These are phyloP conservation scores for Flaveria ramosissima DNA, from an alignment of 129 eudicot genomes.

Conservation along the genomic window DNA sequence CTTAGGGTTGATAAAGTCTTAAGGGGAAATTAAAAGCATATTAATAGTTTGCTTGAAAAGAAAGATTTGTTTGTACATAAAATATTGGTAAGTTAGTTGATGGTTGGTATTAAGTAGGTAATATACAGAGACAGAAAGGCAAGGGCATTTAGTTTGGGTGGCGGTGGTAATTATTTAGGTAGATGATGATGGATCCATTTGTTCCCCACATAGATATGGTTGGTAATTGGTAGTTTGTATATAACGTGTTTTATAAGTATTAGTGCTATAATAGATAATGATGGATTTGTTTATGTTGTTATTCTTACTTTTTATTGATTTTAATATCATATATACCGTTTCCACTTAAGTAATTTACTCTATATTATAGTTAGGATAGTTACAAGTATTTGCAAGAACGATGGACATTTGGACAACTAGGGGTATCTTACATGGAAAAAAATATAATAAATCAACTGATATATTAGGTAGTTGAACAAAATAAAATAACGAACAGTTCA, in stretches of 20 bases:
- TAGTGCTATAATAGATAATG: not conserved
- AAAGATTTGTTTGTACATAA: slow-evolving; percentile 24
- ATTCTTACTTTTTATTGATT: not conserved
- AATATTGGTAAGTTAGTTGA: slow-evolving; percentile 31
- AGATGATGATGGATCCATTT: slow-evolving; percentile 23
- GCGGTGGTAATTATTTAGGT: slow-evolving; percentile 32
- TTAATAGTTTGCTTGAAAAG: slow-evolving; percentile 44
- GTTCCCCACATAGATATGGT: slow-evolving; percentile 11
- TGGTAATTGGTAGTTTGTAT: slow-evolving; percentile 22
- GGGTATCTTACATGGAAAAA: too few relatives aligned
- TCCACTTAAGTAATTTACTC: too few relatives aligned
- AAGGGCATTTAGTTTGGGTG: slow-evolving; percentile 25
- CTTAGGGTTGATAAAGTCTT: slow-evolving; percentile 74
- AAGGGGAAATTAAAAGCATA: too few relatives aligned
- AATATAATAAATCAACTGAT: too few relatives aligned
- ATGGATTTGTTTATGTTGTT: too few relatives aligned
- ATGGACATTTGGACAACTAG: not conserved
- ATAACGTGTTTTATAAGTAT: slow-evolving; percentile 23
- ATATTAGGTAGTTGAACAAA: not conserved
- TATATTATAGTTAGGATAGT: too few relatives aligned
- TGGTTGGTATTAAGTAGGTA: slow-evolving; percentile 40
- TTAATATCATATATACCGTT: too few relatives aligned
- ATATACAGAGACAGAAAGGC: slow-evolving; percentile 25
- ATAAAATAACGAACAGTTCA: too few relatives aligned
- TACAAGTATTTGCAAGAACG: not conserved